Evolutionary conservation across 148 eudicot species (phyloP), one percentile per base, ranked within the genome.

Genomic region (Chenopodium album): DNA sequence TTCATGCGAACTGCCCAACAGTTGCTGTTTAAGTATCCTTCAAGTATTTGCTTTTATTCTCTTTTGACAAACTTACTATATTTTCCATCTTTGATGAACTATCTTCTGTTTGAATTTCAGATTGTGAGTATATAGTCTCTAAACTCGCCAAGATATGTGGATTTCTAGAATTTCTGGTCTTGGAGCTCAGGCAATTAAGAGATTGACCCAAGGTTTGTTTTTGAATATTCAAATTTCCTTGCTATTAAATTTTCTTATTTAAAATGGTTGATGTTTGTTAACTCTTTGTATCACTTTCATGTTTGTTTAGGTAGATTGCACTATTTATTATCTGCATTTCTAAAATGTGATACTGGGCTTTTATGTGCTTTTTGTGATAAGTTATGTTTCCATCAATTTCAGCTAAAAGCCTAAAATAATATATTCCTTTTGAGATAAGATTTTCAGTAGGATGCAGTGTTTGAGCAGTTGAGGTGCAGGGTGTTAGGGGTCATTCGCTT

Each of bases 121-220:
- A 60, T 72, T 85, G 62, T 20, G 26, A 76, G 76, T 76, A 6
- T 37, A 37, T 37, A 37, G 67, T 6, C 78, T 75, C 5, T 46
- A n/a, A 41, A 34, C 17, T 19, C 37, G 10, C 66, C 16, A 60
- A 17, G 41, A 88, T 82, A 91, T 91, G 94, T 80, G 89, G 79
- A 75, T 85, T 87, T 87, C 91, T 68, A 87, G 81, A 77, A 83
- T 88, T 63, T 77, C 80, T 29, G 76, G 79, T 64, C 80, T 87
- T 69, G 92, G 91, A 83, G 92, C 89, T 82, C 87, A 52, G 11
- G 86, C 81, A 69, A 23, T 87, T 80, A 84, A 77, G 76, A 84
- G 70, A 70, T 60, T 84, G 32, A 29, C 71, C 20, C 87, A 83
- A 89, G 92, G 92, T 90, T 37, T 80, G 84, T 64, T 47, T 48